Evolutionary conservation across 2,329 filamentous ascomycete genomes (phyloP).

Genomic region (Trichophyton schoenleinii): DNA sequence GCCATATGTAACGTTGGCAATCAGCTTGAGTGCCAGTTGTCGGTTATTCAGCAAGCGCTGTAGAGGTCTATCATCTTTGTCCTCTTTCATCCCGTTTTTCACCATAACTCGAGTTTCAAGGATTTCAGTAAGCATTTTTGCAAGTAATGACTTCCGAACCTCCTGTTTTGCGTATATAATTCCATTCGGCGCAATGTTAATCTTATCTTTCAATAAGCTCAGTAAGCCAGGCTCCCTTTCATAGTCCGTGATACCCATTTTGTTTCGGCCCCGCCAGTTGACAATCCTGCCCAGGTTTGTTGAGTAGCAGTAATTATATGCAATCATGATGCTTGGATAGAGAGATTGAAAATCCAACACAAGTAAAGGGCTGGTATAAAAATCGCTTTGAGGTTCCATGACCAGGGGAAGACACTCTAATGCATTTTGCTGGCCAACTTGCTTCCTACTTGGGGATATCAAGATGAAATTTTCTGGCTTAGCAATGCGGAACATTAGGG

Average conservation of each 20-base stretch:
- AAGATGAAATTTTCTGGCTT: conserved; percentile 92
- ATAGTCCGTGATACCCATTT: conserved; percentile 90
- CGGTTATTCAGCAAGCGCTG: conserved; percentile 85
- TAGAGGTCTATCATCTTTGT: conserved; percentile 74
- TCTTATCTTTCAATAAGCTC: conserved; percentile 64
- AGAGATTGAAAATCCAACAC: conserved; percentile 94
- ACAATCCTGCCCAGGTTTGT: conserved; percentile 81
- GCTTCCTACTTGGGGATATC: conserved; percentile 77
- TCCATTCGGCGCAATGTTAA: conserved; percentile 90
- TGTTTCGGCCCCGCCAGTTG: conserved; percentile 79
- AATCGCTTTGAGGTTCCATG: conserved; percentile 92
- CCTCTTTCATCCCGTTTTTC: conserved; percentile 88
- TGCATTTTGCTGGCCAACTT: conserved; percentile 88
- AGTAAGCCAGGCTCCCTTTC: conserved; percentile 62
- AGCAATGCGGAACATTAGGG: conserved; percentile 94
- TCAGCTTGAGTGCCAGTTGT: conserved; percentile 83
- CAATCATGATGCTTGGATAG: conserved; percentile 97
- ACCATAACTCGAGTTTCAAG: conserved; percentile 95
- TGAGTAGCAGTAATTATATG: conserved; percentile 98
- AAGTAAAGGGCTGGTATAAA: conserved; percentile 79
- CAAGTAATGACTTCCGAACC: conserved; percentile 77
- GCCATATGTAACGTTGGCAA: conserved; percentile 98
- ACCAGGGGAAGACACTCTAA: conserved; percentile 88
- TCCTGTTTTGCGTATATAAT: conserved; percentile 86
- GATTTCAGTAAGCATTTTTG: conserved; percentile 94